Evolutionary conservation across 106 monocot genomes (phyloP).

Genomic region (Dioscorea zingiberensis): DNA sequence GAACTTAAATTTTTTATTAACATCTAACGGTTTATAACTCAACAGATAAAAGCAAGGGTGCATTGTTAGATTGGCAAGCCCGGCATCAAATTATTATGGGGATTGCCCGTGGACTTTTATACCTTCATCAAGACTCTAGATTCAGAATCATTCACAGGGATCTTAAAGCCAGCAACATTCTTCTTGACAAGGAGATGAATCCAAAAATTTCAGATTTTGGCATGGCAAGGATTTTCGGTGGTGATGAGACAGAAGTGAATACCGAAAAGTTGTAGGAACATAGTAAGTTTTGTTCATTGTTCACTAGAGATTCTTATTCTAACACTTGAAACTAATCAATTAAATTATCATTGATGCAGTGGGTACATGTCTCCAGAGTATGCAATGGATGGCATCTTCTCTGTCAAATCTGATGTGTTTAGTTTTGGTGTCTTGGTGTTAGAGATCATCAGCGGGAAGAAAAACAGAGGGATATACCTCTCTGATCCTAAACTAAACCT

Average conservation of each 20-base stretch:
- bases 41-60: constrained; percentile 1
- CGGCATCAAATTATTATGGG: not conserved
- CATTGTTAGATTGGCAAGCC: constrained; percentile 2
- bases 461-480: constrained; percentile 5
- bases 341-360: not conserved
- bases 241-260: not conserved
- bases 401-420: constrained; percentile 27
- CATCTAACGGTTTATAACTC: too few species aligned
- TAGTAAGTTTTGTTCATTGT: not conserved
- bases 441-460: constrained; percentile 25
- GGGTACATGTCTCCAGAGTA: constrained; percentile 27
- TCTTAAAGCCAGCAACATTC: constrained; percentile 6
- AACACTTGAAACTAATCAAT: not conserved
- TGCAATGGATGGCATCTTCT: constrained; percentile 25
- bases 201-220: constrained; percentile 15
- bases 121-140: constrained; percentile 13
- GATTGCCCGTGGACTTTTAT: constrained; percentile 2
- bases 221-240: constrained; percentile 1
- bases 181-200: constrained; percentile 3
- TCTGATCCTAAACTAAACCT: constrained; percentile 5
- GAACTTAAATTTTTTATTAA: too few species aligned
- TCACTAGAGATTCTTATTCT: not conserved
- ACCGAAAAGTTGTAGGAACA: constrained; percentile 6
- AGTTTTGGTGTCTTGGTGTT: constrained; percentile 28
- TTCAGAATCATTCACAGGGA: constrained; percentile 5